phyloP scores from a whole-genome alignment of 306 rosid species.

The Malus domestica region DNA sequence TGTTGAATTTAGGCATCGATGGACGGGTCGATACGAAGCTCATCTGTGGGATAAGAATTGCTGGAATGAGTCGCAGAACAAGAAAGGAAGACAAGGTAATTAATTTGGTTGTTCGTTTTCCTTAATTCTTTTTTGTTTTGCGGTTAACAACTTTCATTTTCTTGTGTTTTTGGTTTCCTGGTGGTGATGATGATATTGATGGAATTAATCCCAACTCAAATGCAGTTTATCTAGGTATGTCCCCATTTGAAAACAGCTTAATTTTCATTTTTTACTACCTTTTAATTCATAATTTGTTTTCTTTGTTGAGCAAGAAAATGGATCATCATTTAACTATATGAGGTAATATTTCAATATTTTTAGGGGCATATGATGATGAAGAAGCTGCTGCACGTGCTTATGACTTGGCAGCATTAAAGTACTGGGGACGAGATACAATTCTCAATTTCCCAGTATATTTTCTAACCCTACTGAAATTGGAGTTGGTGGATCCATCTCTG shows the following conservation, averaged over 20 bases:
- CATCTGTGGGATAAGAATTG: conserved; percentile 96
- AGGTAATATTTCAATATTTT: conserved; percentile 14
- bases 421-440: conserved; percentile 84
- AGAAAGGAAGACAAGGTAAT: conserved; percentile 90
- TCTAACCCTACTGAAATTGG: neutral
- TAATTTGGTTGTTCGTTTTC: too few species aligned
- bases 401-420: conserved; percentile 98
- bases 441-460: conserved; percentile 73
- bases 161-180: neutral
- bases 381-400: conserved; percentile 96
- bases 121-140: neutral
- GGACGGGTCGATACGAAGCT: conserved; percentile 97
- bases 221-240: conserved; percentile 85
- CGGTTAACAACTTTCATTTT: neutral
- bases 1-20: conserved; percentile 56
- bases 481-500: neutral
- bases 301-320: neutral
- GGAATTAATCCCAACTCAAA: conserved; percentile 17
- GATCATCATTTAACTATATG: neutral
- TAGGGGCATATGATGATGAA: conserved; percentile 94
- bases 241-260: neutral
- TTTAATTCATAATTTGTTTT: neutral
- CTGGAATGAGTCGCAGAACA: conserved; percentile 83
- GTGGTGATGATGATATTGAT: conserved; percentile 17
- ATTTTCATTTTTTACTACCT: neutral